Evolutionary conservation across 176 grass and related monocot genomes (phyloP).

Genomic region (Miscanthus lutarioriparius): DNA sequence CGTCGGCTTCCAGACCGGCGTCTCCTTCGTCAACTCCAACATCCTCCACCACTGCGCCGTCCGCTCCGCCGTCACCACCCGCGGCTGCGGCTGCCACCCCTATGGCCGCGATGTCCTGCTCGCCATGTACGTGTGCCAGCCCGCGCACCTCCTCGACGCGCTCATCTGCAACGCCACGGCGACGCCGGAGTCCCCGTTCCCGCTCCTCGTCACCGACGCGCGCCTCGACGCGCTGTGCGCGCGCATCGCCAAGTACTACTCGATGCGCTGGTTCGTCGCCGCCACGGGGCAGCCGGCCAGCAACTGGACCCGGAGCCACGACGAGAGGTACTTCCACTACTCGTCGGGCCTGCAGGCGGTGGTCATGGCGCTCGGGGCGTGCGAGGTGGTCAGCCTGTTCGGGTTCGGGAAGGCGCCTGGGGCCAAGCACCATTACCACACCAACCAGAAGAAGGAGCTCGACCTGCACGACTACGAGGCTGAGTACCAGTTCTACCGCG

Average conservation of each 20-base stretch:
- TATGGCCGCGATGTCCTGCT: slow-evolving; percentile 57
- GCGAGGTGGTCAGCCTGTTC: slow-evolving; percentile 61
- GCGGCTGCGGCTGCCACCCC: slow-evolving; percentile 52
- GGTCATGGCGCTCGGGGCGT: slow-evolving; percentile 58
- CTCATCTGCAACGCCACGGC: slow-evolving; percentile 53
- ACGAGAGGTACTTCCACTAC: slow-evolving; percentile 72
- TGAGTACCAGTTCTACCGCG: slow-evolving; percentile 56
- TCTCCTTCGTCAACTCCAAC: slow-evolving; percentile 83
- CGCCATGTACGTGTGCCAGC: slow-evolving; percentile 69
- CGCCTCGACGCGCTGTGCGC: slow-evolving; percentile 66
- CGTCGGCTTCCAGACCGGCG: slow-evolving; percentile 54
- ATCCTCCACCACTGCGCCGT: slow-evolving; percentile 51
- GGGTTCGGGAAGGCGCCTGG: slow-evolving; percentile 57
- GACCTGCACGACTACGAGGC: slow-evolving; percentile 67
- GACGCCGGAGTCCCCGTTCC: slow-evolving; percentile 13
- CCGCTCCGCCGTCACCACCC: not conserved
- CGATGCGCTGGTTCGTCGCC: slow-evolving; percentile 58
- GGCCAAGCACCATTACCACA: slow-evolving; percentile 67
- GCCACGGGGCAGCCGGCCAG: slow-evolving; percentile 40
- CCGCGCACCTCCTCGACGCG: slow-evolving; percentile 69
- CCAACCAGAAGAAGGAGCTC: slow-evolving; percentile 57
- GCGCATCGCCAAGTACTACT: slow-evolving; percentile 75
- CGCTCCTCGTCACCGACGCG: slow-evolving; percentile 67
- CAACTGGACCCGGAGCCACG: slow-evolving; percentile 55
- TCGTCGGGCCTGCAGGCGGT: slow-evolving; percentile 86